Evolutionary conservation across 1,284 basidiomycete genomes (phyloP).

Genomic region (Crepidotus sp.): DNA sequence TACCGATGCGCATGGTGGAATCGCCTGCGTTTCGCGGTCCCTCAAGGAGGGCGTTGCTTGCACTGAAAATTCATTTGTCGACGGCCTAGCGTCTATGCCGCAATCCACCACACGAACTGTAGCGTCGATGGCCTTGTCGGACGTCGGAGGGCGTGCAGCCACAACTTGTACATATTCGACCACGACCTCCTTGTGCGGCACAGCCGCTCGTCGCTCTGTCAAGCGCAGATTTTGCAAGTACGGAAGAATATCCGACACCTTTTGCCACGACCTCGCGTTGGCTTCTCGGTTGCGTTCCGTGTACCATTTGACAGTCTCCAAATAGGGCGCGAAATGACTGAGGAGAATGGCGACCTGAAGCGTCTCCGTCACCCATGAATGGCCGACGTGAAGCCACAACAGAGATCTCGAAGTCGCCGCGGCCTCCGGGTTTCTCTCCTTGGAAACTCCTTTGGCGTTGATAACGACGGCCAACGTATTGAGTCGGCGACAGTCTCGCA

Average conservation of each 20-base stretch:
- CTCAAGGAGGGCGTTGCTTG: conserved; percentile 43
- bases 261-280: conserved; percentile 60
- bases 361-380: conserved; percentile 61
- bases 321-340: conserved; percentile 62
- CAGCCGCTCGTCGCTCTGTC: conserved; percentile 43
- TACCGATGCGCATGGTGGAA: conserved; percentile 27
- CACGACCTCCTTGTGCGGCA: conserved; percentile 20
- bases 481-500: conserved; percentile 46
- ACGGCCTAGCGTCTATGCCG: conserved; percentile 40
- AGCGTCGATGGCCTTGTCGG: conserved; percentile 50
- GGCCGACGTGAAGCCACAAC: conserved; percentile 58
- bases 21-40: conserved; percentile 37
- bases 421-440: conserved; percentile 32
- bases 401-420: conserved; percentile 53
- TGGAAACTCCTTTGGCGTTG: conserved; percentile 39
- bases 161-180: conserved; percentile 15
- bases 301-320: conserved; percentile 64
- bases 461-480: conserved; percentile 58
- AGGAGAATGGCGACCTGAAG: conserved; percentile 59
- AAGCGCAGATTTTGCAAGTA: conserved; percentile 57
- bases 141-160: conserved; percentile 22
- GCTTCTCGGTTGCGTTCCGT: conserved; percentile 63
- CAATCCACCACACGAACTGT: conserved; percentile 35
- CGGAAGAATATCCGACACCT: conserved; percentile 55
- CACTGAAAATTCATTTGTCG: conserved; percentile 33